phyloP scores from a whole-genome alignment of 805 yeast species.

The Candida dendrica region DNA sequence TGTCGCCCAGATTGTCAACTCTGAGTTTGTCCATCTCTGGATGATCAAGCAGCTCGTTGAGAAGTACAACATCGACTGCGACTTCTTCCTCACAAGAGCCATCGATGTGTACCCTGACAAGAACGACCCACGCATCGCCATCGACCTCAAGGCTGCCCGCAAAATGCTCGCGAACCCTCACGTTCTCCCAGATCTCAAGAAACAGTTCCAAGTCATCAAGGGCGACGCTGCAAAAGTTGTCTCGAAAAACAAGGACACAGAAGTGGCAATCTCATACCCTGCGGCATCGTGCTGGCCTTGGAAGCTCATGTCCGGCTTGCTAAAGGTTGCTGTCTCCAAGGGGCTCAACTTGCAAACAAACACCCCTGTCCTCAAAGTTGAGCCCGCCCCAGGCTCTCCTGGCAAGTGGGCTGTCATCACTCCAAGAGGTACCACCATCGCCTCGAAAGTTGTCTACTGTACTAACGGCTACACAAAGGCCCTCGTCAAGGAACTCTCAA shows the following conservation, averaged over 20 bases:
- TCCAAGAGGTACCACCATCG: conserved; percentile 19
- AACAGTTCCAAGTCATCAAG: conserved; percentile 21
- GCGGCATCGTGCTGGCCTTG: conserved; percentile 41
- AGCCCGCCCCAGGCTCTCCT: conserved; percentile 15
- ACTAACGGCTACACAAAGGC: conserved; percentile 30
- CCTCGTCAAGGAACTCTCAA: conserved; percentile 20
- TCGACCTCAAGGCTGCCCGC: conserved; percentile 10
- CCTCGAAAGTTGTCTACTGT: conserved; percentile 25
- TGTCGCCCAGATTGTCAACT: conserved; percentile 30
- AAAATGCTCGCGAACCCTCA: conserved; percentile 21
- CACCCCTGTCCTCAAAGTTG: conserved; percentile 26
- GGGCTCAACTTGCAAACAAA: conserved; percentile 37
- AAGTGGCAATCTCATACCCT: conserved; percentile 49
- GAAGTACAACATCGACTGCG: conserved; percentile 30
- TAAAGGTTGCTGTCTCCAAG: conserved; percentile 23
- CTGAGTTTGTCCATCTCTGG: conserved; percentile 28
- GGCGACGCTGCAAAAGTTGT: conserved; percentile 38
- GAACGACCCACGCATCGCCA: conserved; percentile 10
- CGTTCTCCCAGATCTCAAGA: conserved; percentile 21
- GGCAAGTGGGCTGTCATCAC: conserved; percentile 28
- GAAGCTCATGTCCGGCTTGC: conserved; percentile 27
- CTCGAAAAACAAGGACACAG: conserved; percentile 78
- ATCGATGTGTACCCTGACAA: conserved; percentile 26
- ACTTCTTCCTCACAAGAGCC: conserved; percentile 25
- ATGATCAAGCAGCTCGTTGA: conserved; percentile 26